Base-by-base conservation (phyloP, 2,329 filamentous ascomycete genomes). In the Biscogniauxia marginata region DNA sequence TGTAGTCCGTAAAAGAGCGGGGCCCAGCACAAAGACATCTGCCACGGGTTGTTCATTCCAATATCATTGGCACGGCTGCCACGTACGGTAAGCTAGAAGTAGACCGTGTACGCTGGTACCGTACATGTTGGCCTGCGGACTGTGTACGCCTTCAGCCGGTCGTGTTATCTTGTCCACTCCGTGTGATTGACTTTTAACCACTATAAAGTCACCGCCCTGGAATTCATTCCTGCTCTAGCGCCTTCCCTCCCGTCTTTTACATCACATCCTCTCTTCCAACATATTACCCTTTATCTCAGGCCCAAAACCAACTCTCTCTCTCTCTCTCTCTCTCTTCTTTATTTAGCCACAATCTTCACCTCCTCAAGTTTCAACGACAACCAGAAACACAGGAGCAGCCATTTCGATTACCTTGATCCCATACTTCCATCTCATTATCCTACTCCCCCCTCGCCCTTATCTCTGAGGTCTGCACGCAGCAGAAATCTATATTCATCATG, bases 401-500 rank as follows among this genome's bases (percentile, higher is more conserved):
- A 52, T 30, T 46, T 19, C 30, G 55, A 11, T 43, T 34, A n/a
- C n/a, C n/a, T n/a, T n/a, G n/a, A n/a, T n/a, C n/a, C n/a, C n/a
- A n/a, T n/a, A n/a, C n/a, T n/a, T 43, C 24, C 22, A 39, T 43
- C 25, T 22, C 18, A 23, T 50, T 19, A 16, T 54, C 46, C 20
- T 50, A 44, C 43, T 16, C 5, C 34, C 47, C 9, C 20, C 25
- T 9, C 22, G 39, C 24, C 51, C 18, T 24, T 18, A 24, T 19
- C 34, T 25, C 44, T 46, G n/a, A 45, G 22, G 44, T 23, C 21
- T 23, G 30, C n/a, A 39, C 30, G n/a, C 45, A 47, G 2, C 45
- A 43, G 46, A 23, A 18, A 47, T 44, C 11, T 46, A 55, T 49
- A 57, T 46, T 55, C 70, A 79, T 51, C 60, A 81, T 81, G 77